These are phyloP conservation scores for Xylaria sp. DNA, from an alignment of 2,329 filamentous ascomycete genomes.

Conservation along the genomic window DNA sequence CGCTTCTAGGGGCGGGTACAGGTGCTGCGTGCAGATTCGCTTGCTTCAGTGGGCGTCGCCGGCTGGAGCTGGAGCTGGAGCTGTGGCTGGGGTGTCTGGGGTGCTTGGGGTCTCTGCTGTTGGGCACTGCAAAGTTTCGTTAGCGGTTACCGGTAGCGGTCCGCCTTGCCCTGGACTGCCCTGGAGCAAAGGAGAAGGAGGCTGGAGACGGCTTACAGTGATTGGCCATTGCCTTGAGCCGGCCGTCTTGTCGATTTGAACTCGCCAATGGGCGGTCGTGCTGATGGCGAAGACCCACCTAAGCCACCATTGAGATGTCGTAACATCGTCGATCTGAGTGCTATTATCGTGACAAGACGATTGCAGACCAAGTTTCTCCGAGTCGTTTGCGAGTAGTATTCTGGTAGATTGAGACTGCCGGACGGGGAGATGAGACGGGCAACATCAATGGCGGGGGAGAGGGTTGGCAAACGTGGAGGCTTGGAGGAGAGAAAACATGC, in stretches of 20 bases:
- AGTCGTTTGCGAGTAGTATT: too few species aligned
- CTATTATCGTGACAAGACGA: not conserved
- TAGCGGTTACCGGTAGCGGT: not conserved
- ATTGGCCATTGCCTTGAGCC: conserved; percentile 11
- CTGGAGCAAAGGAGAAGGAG: not conserved
- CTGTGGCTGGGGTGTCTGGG: conserved; percentile 9
- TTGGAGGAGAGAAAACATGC: not conserved
- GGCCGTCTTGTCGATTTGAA: too few species aligned
- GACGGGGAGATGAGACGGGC: not conserved
- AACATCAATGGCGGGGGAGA: not conserved
- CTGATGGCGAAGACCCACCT: conserved; percentile 7
- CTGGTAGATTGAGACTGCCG: too few species aligned
- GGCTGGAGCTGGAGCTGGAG: not conserved
- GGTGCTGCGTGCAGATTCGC: conserved; percentile 15
- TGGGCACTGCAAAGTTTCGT: not conserved
- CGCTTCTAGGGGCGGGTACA: conserved; percentile 26
- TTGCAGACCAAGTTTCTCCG: not conserved
- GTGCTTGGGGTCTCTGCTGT: not conserved
- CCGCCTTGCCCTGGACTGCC: not conserved
- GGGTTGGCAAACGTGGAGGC: not conserved
- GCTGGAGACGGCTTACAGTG: conserved; percentile 14
- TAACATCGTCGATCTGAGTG: not conserved
- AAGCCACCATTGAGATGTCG: not conserved
- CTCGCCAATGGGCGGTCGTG: not conserved
- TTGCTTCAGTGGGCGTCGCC: not conserved